Evolutionary conservation across 495 filamentous ascomycete genomes (phyloP).

Genomic region (Parathielavia appendiculata): DNA sequence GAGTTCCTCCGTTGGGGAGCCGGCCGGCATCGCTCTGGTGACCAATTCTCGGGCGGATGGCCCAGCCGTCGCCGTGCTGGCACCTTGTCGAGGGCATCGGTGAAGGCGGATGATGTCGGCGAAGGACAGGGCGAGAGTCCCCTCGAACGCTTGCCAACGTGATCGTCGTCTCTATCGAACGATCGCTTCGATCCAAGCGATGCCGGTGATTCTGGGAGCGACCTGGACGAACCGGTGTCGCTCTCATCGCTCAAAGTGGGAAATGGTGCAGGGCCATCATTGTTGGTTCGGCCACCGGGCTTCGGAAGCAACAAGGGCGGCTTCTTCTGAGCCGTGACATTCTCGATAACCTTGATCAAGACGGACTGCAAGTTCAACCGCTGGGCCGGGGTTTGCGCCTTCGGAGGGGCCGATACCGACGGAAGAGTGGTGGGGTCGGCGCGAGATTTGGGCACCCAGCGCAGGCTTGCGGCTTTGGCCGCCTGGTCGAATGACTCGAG

Average conservation of each 20-base stretch:
- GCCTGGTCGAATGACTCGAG: constrained; percentile 20
- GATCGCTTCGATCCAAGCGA: constrained; percentile 18
- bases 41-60: background rate
- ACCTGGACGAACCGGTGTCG: background rate
- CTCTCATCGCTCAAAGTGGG: background rate
- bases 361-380: constrained; percentile 19
- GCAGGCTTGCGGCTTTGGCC: constrained; percentile 18
- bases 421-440: constrained; percentile 17
- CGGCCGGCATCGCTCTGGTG: background rate
- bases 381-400: constrained; percentile 15
- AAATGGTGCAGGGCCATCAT: background rate
- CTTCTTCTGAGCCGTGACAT: background rate
- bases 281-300: background rate
- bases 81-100: constrained; percentile 21
- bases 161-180: constrained; percentile 7
- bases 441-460: constrained; percentile 23
- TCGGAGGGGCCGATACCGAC: constrained; percentile 3
- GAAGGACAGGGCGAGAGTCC: background rate
- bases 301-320: background rate
- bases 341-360: constrained; percentile 16
- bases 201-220: background rate
- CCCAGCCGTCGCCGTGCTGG: constrained; percentile 14
- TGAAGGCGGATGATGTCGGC: background rate
- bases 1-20: background rate
- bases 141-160: constrained; percentile 14